phyloP scores from a whole-genome alignment of 805 yeast species.

The Ogataea methanolica region DNA sequence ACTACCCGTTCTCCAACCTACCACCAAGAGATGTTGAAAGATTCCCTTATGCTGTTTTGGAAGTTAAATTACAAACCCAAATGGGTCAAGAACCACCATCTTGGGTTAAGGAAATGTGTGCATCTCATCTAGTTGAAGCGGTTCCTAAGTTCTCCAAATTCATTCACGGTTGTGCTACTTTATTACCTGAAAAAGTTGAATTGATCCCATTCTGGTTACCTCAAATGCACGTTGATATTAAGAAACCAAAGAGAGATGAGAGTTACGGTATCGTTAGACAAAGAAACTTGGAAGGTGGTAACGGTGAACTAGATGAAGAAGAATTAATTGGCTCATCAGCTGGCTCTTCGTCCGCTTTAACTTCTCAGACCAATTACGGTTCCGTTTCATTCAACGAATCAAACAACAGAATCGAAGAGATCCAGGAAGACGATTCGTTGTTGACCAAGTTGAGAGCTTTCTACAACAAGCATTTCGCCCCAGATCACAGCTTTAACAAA shows the following conservation, averaged over 20 bases:
- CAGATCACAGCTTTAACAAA: slow-evolving; percentile 49
- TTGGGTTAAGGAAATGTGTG: slow-evolving; percentile 91
- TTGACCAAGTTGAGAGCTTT: slow-evolving; percentile 11
- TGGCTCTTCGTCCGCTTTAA: slow-evolving; percentile 5
- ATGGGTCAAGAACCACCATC: slow-evolving; percentile 98
- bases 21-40: slow-evolving; percentile 82
- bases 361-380: slow-evolving; percentile 16
- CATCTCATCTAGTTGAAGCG: slow-evolving; percentile 93
- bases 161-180: slow-evolving; percentile 93
- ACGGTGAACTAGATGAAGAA: slow-evolving; percentile 64
- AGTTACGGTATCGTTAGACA: slow-evolving; percentile 60
- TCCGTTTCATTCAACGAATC: slow-evolving; percentile 28
- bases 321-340: slow-evolving; percentile 42
- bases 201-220: slow-evolving; percentile 97
- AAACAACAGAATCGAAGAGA: slow-evolving; percentile 25
- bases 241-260: slow-evolving; percentile 70
- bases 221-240: slow-evolving; percentile 92
- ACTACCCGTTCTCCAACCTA: slow-evolving; percentile 87
- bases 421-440: slow-evolving; percentile 9
- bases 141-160: slow-evolving; percentile 97
- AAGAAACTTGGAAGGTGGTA: slow-evolving; percentile 27
- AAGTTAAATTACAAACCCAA: slow-evolving; percentile 96
- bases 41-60: slow-evolving; percentile 96
- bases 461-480: slow-evolving; percentile 17
- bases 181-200: slow-evolving; percentile 76